Percentiles rank a stretch among this genome's conserved stretches.
These are phyloP conservation scores for Lichtheimia ornata DNA, from an alignment of 371 early-diverging fungal genomes.

Conservation along the genomic window DNA sequence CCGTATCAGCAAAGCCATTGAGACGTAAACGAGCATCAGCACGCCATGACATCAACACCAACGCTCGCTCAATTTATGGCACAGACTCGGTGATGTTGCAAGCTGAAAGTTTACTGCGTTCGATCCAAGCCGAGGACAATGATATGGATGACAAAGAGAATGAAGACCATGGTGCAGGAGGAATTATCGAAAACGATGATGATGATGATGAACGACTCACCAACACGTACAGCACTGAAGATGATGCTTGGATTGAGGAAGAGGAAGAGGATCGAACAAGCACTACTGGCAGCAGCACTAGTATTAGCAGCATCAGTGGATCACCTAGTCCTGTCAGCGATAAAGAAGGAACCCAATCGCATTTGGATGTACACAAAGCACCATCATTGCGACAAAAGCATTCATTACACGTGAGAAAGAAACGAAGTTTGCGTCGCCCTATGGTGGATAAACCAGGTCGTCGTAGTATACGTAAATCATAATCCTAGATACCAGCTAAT, in stretches of 20 bases:
- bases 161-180: too few relatives aligned
- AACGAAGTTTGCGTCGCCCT: not conserved
- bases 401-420: not conserved
- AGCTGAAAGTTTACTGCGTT: not conserved
- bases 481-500: too few relatives aligned
- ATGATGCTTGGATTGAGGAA: too few relatives aligned
- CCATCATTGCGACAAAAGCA: not conserved
- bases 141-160: slow-evolving; percentile 3
- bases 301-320: not conserved
- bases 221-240: too few relatives aligned
- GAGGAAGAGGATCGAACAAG: too few relatives aligned
- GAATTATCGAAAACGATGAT: not conserved
- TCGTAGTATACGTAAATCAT: not conserved
- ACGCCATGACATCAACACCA: slow-evolving; percentile 4
- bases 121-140: not conserved
- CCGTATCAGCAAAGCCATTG: slow-evolving; percentile 2
- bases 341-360: not conserved
- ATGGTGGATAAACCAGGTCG: not conserved
- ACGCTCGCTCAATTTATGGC: slow-evolving; percentile 12
- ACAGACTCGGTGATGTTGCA: not conserved
- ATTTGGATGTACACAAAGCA: not conserved
- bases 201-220: too few relatives aligned
- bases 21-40: slow-evolving; percentile 10
- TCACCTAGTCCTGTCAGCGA: not conserved
- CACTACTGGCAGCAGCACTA: too few relatives aligned